Base-by-base conservation (phyloP, 1,284 basidiomycete species). In the Rhodofomes roseus region DNA sequence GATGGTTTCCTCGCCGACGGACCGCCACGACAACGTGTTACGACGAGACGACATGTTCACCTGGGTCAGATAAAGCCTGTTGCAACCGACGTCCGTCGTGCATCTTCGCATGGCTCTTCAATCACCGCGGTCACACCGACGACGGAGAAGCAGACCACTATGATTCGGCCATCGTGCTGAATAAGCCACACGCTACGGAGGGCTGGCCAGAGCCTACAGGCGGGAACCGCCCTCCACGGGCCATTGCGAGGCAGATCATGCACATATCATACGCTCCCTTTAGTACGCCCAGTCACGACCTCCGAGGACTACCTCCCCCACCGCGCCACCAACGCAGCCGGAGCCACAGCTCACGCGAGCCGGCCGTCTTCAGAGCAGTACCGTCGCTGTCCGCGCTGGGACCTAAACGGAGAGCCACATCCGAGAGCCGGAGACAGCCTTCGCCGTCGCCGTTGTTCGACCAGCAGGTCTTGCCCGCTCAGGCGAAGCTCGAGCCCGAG, bases 361-460 rank as follows among this genome's bases (percentile, higher is more conserved):
- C 55, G 4, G 43, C 61, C 39, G 20, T 52, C 31, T 57, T 65
- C 40, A 57, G 56, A 4, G 58, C 62, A 11, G 66, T 63, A 40
- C 68, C 65, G 16, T 68, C 66, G 12, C 53, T 68, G 44, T 62
- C 62, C 39, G 66, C 68, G 1, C 62, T 68, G 20, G 66, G 66
- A 1, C 22, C 31, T 12, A 37, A 44, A 6, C 23, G 46, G 46
- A 48, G 46, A 27, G 46, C 34, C 18, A 39, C 27, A 29, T 48
- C 43, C 11, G 44, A 43, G 43, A 34, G 56, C 31, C 59, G 61
- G n/a, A 40, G 46, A 22, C 50, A 52, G 6, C 50, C 50, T 14
- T 9, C 31, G 12, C 50, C 29, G 9, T 34, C 29, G 16, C 31
- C 36, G 9, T 23, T 52, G 29, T n/a, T 36, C 2, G 31, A 36